Evolutionary conservation across 1,284 basidiomycete species (phyloP).

Genomic region (Ceratobasidium papillatum): DNA sequence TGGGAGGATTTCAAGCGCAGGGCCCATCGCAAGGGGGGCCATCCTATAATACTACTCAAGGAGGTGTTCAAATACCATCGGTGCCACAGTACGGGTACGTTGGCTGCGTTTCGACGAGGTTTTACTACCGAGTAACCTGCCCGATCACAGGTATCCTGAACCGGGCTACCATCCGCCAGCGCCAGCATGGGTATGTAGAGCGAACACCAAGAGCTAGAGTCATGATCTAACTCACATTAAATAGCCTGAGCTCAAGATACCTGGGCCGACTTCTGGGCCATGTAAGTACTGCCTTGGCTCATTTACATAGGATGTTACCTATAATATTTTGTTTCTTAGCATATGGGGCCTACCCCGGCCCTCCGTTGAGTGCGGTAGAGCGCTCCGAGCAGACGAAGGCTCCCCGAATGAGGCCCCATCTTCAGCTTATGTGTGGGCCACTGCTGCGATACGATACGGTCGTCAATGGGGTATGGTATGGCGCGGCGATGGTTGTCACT

Average conservation of each 20-base stretch:
- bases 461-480: conserved; percentile 82
- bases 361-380: conserved; percentile 65
- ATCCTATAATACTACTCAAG: neutral
- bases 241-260: conserved; percentile 26
- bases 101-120: neutral
- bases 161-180: conserved; percentile 23
- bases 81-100: conserved; percentile 5
- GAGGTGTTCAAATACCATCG: neutral
- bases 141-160: conserved; percentile 7
- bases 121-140: neutral
- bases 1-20: conserved; percentile 38
- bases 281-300: neutral
- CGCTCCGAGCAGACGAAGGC: conserved; percentile 64
- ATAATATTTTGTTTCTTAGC: neutral
- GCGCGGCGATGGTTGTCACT: conserved; percentile 85
- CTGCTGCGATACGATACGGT: conserved; percentile 92
- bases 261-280: neutral
- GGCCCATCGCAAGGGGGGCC: neutral
- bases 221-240: neutral
- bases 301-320: neutral
- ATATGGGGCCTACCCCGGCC: neutral
- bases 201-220: neutral
- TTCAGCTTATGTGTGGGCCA: conserved; percentile 68
- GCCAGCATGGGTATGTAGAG: conserved; percentile 29
- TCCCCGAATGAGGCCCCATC: conserved; percentile 72